phyloP scores from a whole-genome alignment of 345 rosid genomes.

The Acer negundo region DNA sequence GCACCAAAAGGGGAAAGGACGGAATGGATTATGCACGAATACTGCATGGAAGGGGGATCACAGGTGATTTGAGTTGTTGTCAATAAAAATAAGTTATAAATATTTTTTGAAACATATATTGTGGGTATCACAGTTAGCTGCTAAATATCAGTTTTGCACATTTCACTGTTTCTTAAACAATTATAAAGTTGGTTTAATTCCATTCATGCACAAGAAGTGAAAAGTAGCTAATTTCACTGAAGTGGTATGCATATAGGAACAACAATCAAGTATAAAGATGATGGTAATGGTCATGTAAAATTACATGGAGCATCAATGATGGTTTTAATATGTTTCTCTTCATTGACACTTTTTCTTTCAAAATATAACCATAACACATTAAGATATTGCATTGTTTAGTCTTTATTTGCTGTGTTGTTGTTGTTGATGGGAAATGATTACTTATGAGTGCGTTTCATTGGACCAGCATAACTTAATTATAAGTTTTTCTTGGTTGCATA shows the following conservation, averaged over 20 bases:
- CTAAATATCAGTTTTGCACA: no score
- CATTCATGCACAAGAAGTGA: no score
- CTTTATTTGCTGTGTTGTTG: no score
- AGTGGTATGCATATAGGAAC: neutral
- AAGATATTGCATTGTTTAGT: neutral
- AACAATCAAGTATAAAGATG: no score
- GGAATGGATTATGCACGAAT: slow-evolving; percentile 96
- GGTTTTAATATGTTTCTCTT: neutral
- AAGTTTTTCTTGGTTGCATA: neutral
- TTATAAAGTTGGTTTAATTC: no score
- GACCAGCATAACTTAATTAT: neutral
- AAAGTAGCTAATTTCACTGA: neutral
- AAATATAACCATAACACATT: neutral
- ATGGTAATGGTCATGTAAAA: neutral
- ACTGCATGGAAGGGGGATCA: slow-evolving; percentile 55
- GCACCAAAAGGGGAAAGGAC: slow-evolving; percentile 94
- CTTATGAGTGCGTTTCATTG: neutral
- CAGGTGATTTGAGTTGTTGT: slow-evolving; percentile 44
- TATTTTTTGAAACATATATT: no score
- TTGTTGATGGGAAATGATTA: neutral
- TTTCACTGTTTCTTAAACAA: no score
- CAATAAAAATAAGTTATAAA: neutral
- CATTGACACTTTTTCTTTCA: neutral
- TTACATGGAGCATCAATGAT: neutral
- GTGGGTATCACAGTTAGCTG: no score